Base-by-base conservation (phyloP, 768 basidiomycete genomes). In the Boletus fagicola region DNA sequence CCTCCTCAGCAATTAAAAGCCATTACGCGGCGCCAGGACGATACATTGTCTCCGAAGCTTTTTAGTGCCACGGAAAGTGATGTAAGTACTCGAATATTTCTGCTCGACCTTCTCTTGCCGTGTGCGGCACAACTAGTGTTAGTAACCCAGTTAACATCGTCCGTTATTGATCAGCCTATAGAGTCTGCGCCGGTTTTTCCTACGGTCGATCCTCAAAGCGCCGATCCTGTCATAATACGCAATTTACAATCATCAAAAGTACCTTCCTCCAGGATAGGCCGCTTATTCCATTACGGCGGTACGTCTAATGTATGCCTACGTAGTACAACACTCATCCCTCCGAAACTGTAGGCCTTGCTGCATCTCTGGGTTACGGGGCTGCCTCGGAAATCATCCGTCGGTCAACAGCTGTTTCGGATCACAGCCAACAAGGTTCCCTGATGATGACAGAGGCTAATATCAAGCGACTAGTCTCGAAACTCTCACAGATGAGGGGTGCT, bases 221-320 rank as follows among this genome's bases (percentile, higher is more conserved):
- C 35, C 11, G 49, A 57, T 39, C 51, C 52, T 18, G 30, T 36
- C 8, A 49, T 15, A 20, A 43, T 64, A 4, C 80, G 83, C 13
- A 79, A 79, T 20, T 73, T 92, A 2, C 85, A 86, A 66, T 85
- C 93, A 0, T 96, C 94, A 5, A 91, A 83, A 69, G 94, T 98
- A 0, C 96, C 96, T 16, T 91, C 93, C 0, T 96, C 94, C 0
- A 81, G 88, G 12, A 78, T 98, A 10, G 95, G 93, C 5, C 81
- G 95, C 16, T 68, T 98, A 9, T 91, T 98, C 62, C 96, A 98
- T 63, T 98, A 98, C 57, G 96, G 96, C 64, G 92, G 95, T 88
- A 66, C 46, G 79, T 65, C 30, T 35, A 39, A 38, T 4, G 18
- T 6, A 15, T 35, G 40, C 38, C 4, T 6, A 24, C 18, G 5